Conservation (phyloP, 2,329 filamentous ascomycete species). For the Capronia epimyces region DNA sequence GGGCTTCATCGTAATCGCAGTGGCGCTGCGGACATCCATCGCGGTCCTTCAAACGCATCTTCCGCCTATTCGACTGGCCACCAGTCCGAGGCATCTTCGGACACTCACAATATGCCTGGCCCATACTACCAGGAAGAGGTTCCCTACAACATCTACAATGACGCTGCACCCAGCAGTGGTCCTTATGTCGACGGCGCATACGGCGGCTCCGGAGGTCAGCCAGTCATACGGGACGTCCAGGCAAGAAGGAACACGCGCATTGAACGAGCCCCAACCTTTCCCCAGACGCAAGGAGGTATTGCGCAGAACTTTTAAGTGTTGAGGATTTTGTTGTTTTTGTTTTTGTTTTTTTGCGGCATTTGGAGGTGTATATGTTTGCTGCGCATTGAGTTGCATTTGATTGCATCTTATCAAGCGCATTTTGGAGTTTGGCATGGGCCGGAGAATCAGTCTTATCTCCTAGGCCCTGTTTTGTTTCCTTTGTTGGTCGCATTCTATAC, state of each 20-base stretch:
- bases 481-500: background rate
- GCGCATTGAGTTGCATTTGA: background rate
- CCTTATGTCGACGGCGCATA: constrained; percentile 54
- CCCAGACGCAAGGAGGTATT: constrained; percentile 77
- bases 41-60: constrained; percentile 90
- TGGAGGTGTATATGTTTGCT: background rate
- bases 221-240: constrained; percentile 87
- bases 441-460: background rate
- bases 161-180: constrained; percentile 40
- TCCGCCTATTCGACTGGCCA: constrained; percentile 74
- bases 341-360: background rate
- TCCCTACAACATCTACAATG: constrained; percentile 48
- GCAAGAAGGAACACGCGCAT: constrained; percentile 91
- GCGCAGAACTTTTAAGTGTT: constrained; percentile 83
- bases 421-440: background rate
- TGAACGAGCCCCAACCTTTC: constrained; percentile 81
- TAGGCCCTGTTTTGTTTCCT: background rate
- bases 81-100: constrained; percentile 57
- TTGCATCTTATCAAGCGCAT: background rate
- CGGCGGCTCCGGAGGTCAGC: constrained; percentile 52
- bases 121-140: constrained; percentile 52
- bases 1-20: constrained; percentile 20
- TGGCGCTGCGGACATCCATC: constrained; percentile 65
- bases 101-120: constrained; percentile 43
- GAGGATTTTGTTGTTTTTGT: no score